Conservation (phyloP, 371 early-diverging fungal genomes). For the Nematocida minor region DNA sequence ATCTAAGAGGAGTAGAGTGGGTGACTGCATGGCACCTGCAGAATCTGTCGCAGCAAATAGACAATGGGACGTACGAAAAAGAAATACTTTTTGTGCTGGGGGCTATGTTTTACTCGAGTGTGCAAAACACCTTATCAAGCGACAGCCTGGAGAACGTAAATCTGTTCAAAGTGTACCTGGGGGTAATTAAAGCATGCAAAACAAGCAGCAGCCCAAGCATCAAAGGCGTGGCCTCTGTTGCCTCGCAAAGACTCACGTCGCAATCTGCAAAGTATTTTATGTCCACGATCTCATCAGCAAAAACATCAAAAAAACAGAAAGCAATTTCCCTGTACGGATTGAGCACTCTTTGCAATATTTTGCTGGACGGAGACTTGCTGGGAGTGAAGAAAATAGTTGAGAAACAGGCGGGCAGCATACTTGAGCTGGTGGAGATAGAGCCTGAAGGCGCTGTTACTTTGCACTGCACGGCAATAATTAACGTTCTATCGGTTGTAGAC, state of each 20-base stretch:
- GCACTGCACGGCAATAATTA: neutral
- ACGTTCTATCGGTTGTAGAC: neutral
- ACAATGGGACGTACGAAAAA: slow-evolving; percentile 15
- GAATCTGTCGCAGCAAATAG: neutral
- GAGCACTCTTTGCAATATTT: neutral
- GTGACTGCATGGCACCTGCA: neutral
- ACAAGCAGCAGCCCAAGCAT: neutral
- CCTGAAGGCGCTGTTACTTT: neutral
- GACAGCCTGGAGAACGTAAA: neutral
- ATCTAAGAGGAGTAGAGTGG: slow-evolving; percentile 10
- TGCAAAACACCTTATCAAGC: neutral
- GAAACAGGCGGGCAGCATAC: neutral
- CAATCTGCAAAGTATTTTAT: neutral
- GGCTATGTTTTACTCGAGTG: slow-evolving; percentile 1
- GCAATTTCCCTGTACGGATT: neutral
- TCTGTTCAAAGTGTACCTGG: neutral
- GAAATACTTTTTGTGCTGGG: slow-evolving; percentile 28
- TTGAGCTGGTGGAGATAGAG: slow-evolving; percentile 24
- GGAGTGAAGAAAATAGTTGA: slow-evolving; percentile 22
- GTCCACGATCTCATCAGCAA: neutral
- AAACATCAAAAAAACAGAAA: neutral
- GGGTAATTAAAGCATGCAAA: neutral
- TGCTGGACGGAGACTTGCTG: neutral
- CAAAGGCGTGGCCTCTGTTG: slow-evolving; percentile 11
- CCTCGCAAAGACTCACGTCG: neutral